phyloP scores from a whole-genome alignment of 352 stramenopile genomes.

The Paralagenidium karlingii region DNA sequence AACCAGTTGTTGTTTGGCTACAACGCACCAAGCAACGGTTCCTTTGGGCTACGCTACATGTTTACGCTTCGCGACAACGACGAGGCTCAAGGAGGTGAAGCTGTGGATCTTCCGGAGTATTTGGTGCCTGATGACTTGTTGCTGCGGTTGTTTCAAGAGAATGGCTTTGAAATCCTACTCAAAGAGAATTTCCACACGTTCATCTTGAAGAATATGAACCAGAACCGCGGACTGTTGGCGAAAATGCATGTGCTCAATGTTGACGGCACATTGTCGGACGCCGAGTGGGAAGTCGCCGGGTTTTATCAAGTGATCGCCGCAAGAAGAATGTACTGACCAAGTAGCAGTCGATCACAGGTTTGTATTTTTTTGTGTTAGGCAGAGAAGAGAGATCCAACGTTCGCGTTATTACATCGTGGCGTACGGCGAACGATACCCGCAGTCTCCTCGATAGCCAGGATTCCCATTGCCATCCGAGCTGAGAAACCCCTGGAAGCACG shows the following conservation, averaged over 20 bases:
- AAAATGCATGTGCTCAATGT: slow-evolving; percentile 86
- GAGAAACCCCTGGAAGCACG: slow-evolving; percentile 63
- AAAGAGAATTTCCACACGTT: slow-evolving; percentile 83
- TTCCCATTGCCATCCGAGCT: slow-evolving; percentile 63
- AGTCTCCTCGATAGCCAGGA: slow-evolving; percentile 80
- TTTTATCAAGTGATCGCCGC: slow-evolving; percentile 80
- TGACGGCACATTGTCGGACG: slow-evolving; percentile 65
- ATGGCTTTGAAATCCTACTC: slow-evolving; percentile 71
- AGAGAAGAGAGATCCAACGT: too few relatives aligned
- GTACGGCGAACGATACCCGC: slow-evolving; percentile 74
- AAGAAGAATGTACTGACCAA: slow-evolving; percentile 25
- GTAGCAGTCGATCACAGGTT: background rate
- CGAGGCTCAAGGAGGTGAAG: slow-evolving; percentile 48
- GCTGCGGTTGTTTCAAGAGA: slow-evolving; percentile 35
- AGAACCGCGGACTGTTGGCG: slow-evolving; percentile 51
- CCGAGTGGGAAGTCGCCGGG: slow-evolving; percentile 77
- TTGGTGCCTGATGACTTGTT: slow-evolving; percentile 80
- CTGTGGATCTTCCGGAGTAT: slow-evolving; percentile 86
- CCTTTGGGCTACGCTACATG: slow-evolving; percentile 84
- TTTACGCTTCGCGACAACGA: slow-evolving; percentile 75
- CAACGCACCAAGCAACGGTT: slow-evolving; percentile 16
- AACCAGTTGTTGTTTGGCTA: slow-evolving; percentile 23
- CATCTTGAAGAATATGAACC: slow-evolving; percentile 57
- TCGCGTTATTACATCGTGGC: too few relatives aligned
- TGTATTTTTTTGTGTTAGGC: background rate